A percentile compares a stretch with the other conserved stretches of the same genome.
These are phyloP conservation scores for Cystobasidium ongulense DNA, from an alignment of 768 basidiomycete species.

Conservation along the genomic window DNA sequence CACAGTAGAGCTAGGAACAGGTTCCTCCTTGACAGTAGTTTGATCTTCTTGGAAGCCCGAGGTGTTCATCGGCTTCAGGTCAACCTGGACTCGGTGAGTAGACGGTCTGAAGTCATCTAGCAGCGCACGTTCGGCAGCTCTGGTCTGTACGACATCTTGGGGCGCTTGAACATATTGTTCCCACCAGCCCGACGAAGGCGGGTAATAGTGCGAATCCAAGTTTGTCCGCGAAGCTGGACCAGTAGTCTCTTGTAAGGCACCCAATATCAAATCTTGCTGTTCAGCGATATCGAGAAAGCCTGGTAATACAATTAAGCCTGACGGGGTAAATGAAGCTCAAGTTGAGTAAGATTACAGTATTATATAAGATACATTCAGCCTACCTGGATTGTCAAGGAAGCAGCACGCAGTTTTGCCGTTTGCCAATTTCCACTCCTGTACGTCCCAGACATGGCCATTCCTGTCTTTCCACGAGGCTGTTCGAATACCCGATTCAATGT, in stretches of 20 bases:
- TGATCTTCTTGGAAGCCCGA: not conserved
- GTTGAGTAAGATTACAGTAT: not conserved
- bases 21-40: slow-evolving; percentile 10
- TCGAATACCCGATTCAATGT: not conserved
- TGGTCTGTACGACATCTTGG: slow-evolving; percentile 37
- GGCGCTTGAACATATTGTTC: slow-evolving; percentile 47
- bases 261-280: slow-evolving; percentile 62
- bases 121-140: not conserved
- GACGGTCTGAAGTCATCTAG: not conserved
- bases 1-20: slow-evolving; percentile 1
- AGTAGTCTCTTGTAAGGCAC: slow-evolving; percentile 70
- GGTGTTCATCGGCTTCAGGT: not conserved
- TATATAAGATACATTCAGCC: not conserved
- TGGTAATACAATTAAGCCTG: slow-evolving; percentile 80
- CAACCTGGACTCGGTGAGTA: not conserved
- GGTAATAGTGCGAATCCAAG: slow-evolving; percentile 72
- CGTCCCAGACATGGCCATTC: not conserved
- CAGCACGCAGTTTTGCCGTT: not conserved
- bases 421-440: not conserved
- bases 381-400: slow-evolving; percentile 19
- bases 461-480: slow-evolving; percentile 12
- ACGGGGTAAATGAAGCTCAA: not conserved
- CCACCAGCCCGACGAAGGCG: slow-evolving; percentile 75
- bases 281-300: slow-evolving; percentile 56
- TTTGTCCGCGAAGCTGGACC: slow-evolving; percentile 76